These are phyloP conservation scores for Kodamaea sp. DNA, from an alignment of 1,139 yeast genomes.

Conservation along the genomic window DNA sequence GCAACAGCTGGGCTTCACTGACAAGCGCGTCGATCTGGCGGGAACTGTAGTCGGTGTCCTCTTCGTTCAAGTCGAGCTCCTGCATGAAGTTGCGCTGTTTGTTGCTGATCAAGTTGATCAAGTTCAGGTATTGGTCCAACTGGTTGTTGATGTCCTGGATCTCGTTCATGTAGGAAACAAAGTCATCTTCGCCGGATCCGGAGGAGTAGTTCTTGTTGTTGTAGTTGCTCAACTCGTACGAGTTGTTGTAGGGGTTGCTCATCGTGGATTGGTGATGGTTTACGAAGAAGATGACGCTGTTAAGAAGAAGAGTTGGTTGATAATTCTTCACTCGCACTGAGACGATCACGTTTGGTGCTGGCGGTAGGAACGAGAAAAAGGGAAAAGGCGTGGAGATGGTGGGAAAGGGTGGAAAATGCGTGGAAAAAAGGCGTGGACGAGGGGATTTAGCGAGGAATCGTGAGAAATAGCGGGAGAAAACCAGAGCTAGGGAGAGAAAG, in stretches of 20 bases:
- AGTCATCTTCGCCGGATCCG: slow-evolving; percentile 49
- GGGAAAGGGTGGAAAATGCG: no score
- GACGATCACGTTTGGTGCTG: no score
- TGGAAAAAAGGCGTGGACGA: no score
- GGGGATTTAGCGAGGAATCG: no score
- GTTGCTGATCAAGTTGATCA: slow-evolving; percentile 76
- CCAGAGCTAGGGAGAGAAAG: no score
- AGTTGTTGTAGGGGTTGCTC: slow-evolving; percentile 31
- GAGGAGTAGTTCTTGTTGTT: slow-evolving; percentile 31
- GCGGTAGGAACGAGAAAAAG: no score
- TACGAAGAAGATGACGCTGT: no score
- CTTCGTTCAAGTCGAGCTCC: slow-evolving; percentile 75
- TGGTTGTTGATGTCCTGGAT: slow-evolving; percentile 80
- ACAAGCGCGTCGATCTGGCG: slow-evolving; percentile 77
- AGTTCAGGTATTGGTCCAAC: slow-evolving; percentile 74
- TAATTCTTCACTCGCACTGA: no score
- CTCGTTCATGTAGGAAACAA: slow-evolving; percentile 78
- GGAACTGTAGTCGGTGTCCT: slow-evolving; percentile 68
- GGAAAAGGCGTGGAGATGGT: no score
- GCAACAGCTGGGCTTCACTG: slow-evolving; percentile 78
- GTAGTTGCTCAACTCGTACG: slow-evolving; percentile 39
- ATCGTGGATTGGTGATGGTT: slow-evolving; percentile 15
- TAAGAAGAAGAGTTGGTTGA: no score
- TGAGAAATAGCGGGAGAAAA: no score
- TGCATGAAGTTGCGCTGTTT: slow-evolving; percentile 82